Evolutionary conservation across 164 flowering plant genomes (phyloP).

Genomic region (Umbellularia californica): DNA sequence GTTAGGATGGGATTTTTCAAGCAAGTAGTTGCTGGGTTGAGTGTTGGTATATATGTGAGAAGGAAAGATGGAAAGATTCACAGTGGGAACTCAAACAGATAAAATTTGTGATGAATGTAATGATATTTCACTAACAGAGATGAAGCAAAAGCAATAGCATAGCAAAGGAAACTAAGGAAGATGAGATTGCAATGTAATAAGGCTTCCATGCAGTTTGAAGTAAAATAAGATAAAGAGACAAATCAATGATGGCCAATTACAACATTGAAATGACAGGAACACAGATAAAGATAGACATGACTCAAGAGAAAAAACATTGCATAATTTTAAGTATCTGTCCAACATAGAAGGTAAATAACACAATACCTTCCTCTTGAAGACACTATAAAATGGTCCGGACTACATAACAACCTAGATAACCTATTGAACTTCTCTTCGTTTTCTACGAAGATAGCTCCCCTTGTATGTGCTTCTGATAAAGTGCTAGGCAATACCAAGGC

Average conservation of each 20-base stretch:
- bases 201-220: not conserved
- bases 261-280: not conserved
- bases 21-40: not conserved
- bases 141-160: too few species aligned
- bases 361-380: conserved; percentile 49
- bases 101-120: too few species aligned
- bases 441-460: conserved; percentile 36
- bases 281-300: not conserved
- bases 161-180: not conserved
- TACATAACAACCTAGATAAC: conserved; percentile 29
- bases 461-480: conserved; percentile 24
- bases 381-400: conserved; percentile 35
- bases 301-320: not conserved
- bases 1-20: not conserved
- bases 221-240: not conserved
- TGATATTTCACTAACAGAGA: too few species aligned
- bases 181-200: not conserved
- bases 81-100: too few species aligned
- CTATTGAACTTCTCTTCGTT: conserved; percentile 26
- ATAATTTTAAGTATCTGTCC: too few species aligned
- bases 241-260: not conserved
- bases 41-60: too few species aligned
- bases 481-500: conserved; percentile 41
- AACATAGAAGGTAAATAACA: not conserved
- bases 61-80: too few species aligned